Base-by-base conservation (phyloP, 805 yeast species). In the Lipomyces sp. region DNA sequence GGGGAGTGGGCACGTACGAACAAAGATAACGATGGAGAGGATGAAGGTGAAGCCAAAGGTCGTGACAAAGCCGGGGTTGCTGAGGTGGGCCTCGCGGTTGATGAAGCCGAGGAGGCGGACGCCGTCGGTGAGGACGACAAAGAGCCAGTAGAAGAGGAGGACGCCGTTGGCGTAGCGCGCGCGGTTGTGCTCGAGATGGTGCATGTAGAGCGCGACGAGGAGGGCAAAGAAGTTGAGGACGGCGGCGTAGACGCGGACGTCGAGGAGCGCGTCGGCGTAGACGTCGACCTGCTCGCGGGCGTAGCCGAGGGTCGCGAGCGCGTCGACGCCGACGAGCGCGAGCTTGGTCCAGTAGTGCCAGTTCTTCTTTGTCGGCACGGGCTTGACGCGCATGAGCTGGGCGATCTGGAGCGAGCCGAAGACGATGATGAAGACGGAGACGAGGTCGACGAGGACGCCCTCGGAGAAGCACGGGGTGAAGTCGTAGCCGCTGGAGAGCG, bases 121-220 rank as follows among this genome's bases (percentile, higher is more conserved):
- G 4, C 83, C 47, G 0, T 55, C 59, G n/a, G 49, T 22, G 76
- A 60, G 36, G 76, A 72, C 50, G 44, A 47, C 55, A 21, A 81
- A 72, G 41, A 84, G 70, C 96, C 96, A 91, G 68, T 79, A 91
- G 56, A 83, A 74, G 35, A 91, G 75, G 41, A 89, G 69, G 0
- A 79, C 72, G 1, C 91, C 83, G 59, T 76, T 79, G 1, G 96
- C 81, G 21, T 86, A 77, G 38, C 70, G 74, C 10, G 81, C 65
- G 64, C 85, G 80, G 66, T 75, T 78, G 62, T 81, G 83, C 65
- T 91, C 97, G 51, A 84, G 65, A 67, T 81, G 84, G 51, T 87
- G 84, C 32, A 88, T 67, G 2, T 70, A 68, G 16, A 77, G 64
- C 0, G 81, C 84, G 4, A 84, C 76, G 2, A 74, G 43, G 13